phyloP scores from a whole-genome alignment of 1,139 yeast genomes.

The Blastobotrys persicus region DNA sequence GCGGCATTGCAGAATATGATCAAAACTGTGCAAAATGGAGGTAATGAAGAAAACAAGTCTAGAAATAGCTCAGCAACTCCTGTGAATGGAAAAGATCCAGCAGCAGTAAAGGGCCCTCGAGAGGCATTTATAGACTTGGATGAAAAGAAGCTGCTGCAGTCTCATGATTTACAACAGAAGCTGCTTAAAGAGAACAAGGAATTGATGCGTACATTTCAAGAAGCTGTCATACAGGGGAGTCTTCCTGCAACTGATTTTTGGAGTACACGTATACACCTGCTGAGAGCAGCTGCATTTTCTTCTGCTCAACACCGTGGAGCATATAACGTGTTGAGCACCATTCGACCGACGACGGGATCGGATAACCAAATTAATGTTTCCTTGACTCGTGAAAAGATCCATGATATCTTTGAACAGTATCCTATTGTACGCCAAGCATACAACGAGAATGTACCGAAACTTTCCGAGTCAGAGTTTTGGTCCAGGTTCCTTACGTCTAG shows the following conservation, averaged over 20 bases:
- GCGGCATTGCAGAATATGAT: constrained; percentile 68
- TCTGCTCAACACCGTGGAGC: constrained; percentile 87
- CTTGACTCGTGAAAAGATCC: constrained; percentile 85
- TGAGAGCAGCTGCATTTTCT: constrained; percentile 83
- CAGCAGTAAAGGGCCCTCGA: constrained; percentile 32
- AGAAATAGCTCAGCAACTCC: constrained; percentile 2
- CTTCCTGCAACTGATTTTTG: constrained; percentile 83
- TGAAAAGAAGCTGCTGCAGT: constrained; percentile 51
- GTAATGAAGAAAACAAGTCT: constrained; percentile 46
- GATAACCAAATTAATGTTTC: constrained; percentile 79
- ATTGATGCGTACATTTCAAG: constrained; percentile 77
- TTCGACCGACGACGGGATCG: constrained; percentile 80
- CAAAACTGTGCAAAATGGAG: constrained; percentile 43
- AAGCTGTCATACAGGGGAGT: constrained; percentile 78
- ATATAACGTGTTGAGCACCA: constrained; percentile 88
- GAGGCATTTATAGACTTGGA: constrained; percentile 37
- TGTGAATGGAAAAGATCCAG: constrained; percentile 19
- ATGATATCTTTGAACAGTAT: constrained; percentile 86
- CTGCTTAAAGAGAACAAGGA: constrained; percentile 66
- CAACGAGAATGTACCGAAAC: constrained; percentile 83
- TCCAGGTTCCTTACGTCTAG: constrained; percentile 92
- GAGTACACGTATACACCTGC: constrained; percentile 74
- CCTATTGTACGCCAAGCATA: constrained; percentile 91
- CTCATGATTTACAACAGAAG: constrained; percentile 75
- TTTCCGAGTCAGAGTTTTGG: constrained; percentile 93